These are phyloP conservation scores for Lentinus brumalis DNA, from an alignment of 768 basidiomycete genomes.

Conservation along the genomic window DNA sequence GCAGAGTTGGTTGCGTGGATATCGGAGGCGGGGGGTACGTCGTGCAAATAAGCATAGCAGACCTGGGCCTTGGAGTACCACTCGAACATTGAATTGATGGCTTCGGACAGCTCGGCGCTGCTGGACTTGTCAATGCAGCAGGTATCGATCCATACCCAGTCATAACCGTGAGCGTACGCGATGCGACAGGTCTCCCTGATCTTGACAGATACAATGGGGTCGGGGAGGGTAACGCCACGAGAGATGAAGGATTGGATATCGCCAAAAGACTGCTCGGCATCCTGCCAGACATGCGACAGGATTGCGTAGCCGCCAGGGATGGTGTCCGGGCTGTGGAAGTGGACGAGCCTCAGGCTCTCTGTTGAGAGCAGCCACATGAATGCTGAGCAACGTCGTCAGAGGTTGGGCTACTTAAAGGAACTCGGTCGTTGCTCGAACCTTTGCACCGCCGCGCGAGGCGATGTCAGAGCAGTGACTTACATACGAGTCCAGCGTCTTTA, in stretches of 20 bases:
- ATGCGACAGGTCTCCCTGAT: not conserved
- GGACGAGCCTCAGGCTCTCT: not conserved
- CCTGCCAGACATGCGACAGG: conserved; percentile 7
- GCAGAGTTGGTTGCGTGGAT: not conserved
- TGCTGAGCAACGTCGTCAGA: no score
- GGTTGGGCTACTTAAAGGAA: no score
- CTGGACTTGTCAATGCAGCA: conserved; percentile 7
- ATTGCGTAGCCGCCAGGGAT: not conserved
- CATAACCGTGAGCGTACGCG: not conserved
- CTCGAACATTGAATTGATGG: conserved; percentile 7
- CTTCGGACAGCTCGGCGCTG: conserved; percentile 10
- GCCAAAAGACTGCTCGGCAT: not conserved
- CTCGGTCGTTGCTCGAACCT: no score
- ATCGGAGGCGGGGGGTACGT: not conserved
- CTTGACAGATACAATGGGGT: not conserved
- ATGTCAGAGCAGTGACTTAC: no score
- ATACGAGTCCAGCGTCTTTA: no score
- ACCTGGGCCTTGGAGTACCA: not conserved
- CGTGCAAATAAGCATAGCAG: conserved; percentile 2
- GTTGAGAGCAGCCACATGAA: not conserved
- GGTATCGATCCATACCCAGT: conserved; percentile 2
- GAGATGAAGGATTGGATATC: not conserved
- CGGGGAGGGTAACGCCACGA: not conserved
- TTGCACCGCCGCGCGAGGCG: no score
- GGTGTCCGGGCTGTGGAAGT: not conserved